Percentiles rank a stretch among this genome's conserved stretches.
Conservation (phyloP, 2,329 filamentous ascomycete species). For the Ciborinia camelliae region DNA sequence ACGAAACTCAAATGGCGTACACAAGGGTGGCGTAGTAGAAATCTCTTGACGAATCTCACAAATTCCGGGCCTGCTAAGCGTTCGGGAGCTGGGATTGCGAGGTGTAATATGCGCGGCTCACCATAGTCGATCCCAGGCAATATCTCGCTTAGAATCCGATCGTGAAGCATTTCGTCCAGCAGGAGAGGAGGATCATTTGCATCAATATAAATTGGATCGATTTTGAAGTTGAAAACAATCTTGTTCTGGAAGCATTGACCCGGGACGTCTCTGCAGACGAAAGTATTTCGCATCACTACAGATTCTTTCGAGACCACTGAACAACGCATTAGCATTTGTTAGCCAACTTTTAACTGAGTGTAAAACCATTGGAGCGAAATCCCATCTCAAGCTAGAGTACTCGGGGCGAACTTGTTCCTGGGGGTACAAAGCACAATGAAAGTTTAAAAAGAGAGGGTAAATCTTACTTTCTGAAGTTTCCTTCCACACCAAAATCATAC, state of each 20-base stretch:
- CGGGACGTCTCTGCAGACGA: not conserved
- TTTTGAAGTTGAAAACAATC: not conserved
- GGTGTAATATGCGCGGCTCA: not conserved
- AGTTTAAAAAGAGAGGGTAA: too few species aligned
- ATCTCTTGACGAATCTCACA: not conserved
- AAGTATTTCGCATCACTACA: not conserved
- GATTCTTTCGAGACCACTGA: not conserved
- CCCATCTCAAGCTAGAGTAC: too few species aligned
- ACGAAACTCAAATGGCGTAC: not conserved
- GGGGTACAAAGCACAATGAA: too few species aligned
- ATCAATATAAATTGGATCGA: not conserved
- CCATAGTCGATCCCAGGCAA: not conserved
- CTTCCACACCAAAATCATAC: not conserved
- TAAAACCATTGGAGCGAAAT: not conserved
- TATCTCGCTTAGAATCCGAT: not conserved
- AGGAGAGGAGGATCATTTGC: not conserved
- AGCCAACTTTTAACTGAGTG: not conserved
- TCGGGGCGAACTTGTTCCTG: not conserved
- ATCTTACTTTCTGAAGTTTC: not conserved
- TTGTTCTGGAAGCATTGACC: not conserved
- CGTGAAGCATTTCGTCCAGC: accelerated
- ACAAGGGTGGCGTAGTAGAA: not conserved
- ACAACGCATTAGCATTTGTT: not conserved
- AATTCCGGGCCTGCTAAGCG: not conserved
- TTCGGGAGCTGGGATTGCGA: not conserved